A percentile compares a stretch with the other conserved stretches of the same genome.
phyloP scores from a whole-genome alignment of 73 alveolate species.

The Paramecium octaurelia region DNA sequence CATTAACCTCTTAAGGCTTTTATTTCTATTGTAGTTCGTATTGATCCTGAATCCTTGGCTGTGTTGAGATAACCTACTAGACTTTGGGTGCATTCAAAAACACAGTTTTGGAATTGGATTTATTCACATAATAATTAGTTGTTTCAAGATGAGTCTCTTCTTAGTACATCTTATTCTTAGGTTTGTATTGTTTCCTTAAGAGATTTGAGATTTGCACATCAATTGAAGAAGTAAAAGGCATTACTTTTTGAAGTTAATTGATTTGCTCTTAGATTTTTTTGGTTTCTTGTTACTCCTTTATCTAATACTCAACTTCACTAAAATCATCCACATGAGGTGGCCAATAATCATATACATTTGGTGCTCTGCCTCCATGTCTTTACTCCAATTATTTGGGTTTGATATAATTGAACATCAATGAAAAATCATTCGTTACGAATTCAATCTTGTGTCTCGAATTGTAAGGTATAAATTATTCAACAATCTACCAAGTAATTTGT shows the following conservation, averaged over 20 bases:
- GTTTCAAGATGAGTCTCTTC: slow-evolving; percentile 19
- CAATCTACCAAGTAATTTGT: slow-evolving; percentile 15
- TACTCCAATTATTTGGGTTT: neutral
- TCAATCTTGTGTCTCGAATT: slow-evolving; percentile 43
- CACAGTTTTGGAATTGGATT: neutral
- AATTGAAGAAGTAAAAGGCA: neutral
- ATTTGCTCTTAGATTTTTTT: neutral
- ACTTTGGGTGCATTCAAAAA: neutral
- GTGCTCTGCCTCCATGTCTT: neutral
- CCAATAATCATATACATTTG: slow-evolving; percentile 39
- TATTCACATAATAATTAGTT: neutral
- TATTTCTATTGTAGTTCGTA: neutral
- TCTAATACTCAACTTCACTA: neutral
- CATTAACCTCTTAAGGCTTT: neutral
- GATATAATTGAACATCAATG: neutral
- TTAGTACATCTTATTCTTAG: neutral
- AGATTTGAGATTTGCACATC: neutral
- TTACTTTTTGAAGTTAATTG: neutral
- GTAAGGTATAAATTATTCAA: slow-evolving; percentile 31
- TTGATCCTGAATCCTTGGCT: neutral
- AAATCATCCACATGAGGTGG: neutral
- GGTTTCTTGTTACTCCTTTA: neutral
- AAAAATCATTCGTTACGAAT: neutral
- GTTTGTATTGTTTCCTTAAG: neutral
- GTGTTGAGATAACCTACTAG: neutral